Conservation (phyloP, 768 basidiomycete genomes). For the Candolleomyces eurysporus region DNA sequence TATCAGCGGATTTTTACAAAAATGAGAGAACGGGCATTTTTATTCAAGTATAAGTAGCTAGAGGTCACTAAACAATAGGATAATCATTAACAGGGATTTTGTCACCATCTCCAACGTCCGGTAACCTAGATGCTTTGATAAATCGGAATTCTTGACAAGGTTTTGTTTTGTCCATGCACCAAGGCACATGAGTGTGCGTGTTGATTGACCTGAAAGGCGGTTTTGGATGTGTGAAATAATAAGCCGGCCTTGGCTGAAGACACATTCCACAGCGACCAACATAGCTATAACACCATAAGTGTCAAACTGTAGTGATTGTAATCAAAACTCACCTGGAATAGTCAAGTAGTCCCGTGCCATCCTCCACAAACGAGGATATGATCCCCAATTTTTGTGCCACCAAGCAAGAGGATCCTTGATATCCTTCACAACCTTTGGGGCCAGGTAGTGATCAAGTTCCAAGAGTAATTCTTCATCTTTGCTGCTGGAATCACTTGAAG, state of each 20-base stretch:
- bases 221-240: conserved; percentile 26
- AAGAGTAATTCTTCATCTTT: too few relatives aligned
- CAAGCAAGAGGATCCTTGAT: not conserved
- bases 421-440: not conserved
- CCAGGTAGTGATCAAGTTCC: not conserved
- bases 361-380: not conserved
- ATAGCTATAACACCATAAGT: conserved; percentile 27
- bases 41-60: not conserved
- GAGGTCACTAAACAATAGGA: not conserved
- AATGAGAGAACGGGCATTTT: not conserved
- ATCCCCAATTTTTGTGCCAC: not conserved
- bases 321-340: not conserved
- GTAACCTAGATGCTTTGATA: not conserved
- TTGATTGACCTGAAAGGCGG: conserved; percentile 21
- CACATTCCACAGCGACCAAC: conserved; percentile 24
- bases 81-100: not conserved
- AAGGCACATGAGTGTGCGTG: conserved; percentile 29
- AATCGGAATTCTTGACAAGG: conserved; percentile 23
- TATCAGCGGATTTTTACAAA: not conserved
- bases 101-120: not conserved
- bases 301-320: too few relatives aligned
- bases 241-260: conserved; percentile 24
- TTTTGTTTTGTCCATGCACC: conserved; percentile 27
- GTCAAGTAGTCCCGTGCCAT: not conserved
- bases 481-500: too few relatives aligned